Percentiles rank a stretch among this genome's conserved stretches.
Evolutionary conservation across 257 asterid species (phyloP).

Genomic region (Petrea volubilis): DNA sequence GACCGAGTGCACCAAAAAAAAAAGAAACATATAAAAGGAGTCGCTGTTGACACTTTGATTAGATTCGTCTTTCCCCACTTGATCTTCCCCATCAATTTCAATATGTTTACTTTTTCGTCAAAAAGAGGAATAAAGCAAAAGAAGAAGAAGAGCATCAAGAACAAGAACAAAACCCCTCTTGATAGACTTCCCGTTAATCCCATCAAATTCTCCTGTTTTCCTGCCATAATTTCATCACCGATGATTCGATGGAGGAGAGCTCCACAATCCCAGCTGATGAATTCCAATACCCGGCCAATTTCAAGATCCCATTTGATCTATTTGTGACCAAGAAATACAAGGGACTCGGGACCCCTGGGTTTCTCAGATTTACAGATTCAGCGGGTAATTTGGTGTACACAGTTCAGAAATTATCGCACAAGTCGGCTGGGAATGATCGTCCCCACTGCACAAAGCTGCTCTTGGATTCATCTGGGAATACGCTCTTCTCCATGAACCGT

Average conservation of each 20-base stretch:
- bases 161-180: neutral
- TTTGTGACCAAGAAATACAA: slow-evolving; percentile 65
- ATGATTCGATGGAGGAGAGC: slow-evolving; percentile 37
- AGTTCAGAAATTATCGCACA: slow-evolving; percentile 40
- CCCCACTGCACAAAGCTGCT: slow-evolving; percentile 40
- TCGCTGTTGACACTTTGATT: neutral
- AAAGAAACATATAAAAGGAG: too few relatives aligned
- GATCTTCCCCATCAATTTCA: neutral
- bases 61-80: slow-evolving; percentile 4
- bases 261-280: slow-evolving; percentile 30
- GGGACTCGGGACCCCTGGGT: slow-evolving; percentile 37
- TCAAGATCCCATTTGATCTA: slow-evolving; percentile 70
- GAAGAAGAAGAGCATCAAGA: neutral
- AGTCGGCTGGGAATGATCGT: slow-evolving; percentile 21
- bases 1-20: neutral
- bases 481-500: slow-evolving; percentile 56
- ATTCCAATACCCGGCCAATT: slow-evolving; percentile 21
- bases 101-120: neutral
- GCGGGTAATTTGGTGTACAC: slow-evolving; percentile 56
- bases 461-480: slow-evolving; percentile 55
- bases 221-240: neutral
- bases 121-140: neutral
- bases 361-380: slow-evolving; percentile 60
- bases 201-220: neutral
- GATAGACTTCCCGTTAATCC: neutral